Conservation (phyloP, 257 asterid genomes). For the Schizonepeta tenuifolia region DNA sequence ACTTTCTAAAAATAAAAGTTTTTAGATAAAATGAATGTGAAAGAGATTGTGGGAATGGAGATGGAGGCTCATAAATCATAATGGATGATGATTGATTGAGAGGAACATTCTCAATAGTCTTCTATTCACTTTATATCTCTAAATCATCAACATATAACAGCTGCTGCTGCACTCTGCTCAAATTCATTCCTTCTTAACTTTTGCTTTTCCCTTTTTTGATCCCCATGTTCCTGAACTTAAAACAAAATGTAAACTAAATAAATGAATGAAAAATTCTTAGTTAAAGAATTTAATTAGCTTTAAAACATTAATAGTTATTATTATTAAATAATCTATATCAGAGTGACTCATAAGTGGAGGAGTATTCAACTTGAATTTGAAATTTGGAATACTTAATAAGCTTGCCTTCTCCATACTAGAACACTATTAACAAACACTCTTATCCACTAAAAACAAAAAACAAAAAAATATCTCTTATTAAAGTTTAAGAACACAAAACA, state of each 20-base stretch:
- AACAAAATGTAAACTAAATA: neutral
- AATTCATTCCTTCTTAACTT: constrained; percentile 21
- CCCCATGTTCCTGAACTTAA: neutral
- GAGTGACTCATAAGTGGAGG: no score
- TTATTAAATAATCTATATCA: no score
- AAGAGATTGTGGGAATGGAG: constrained; percentile 21
- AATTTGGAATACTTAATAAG: no score
- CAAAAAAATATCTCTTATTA: no score
- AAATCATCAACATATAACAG: constrained; percentile 31
- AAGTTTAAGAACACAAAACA: no score
- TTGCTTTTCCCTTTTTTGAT: constrained; percentile 27
- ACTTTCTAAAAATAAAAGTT: neutral
- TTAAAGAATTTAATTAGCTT: no score
- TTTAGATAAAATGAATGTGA: constrained; percentile 15
- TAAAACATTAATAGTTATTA: no score
- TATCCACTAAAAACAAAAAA: no score
- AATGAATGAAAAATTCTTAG: no score
- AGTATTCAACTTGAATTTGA: no score
- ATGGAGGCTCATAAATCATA: constrained; percentile 32
- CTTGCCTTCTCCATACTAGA: no score
- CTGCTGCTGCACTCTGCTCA: constrained; percentile 36
- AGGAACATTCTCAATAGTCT: constrained; percentile 30
- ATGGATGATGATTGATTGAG: constrained; percentile 24
- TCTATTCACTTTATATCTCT: constrained; percentile 26
- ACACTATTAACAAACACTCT: no score